Conservation (phyloP, 73 alveolate genomes). For the Tetrahymena elliotti region DNA sequence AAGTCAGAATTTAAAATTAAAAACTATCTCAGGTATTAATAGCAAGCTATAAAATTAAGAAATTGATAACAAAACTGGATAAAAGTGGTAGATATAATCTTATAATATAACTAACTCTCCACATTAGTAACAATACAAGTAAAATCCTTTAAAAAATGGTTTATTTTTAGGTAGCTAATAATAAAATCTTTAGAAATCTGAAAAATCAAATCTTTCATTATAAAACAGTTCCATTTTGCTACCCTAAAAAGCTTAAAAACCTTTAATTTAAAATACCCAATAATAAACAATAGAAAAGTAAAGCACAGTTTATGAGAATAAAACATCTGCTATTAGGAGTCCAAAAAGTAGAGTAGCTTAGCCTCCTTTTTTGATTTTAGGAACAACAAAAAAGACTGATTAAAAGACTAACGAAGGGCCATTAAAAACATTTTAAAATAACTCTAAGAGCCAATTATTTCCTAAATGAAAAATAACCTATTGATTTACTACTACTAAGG, state of each 20-base stretch:
- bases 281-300: neutral
- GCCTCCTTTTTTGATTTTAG: neutral
- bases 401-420: neutral
- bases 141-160: too few species aligned
- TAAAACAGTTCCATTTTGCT: too few species aligned
- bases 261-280: neutral
- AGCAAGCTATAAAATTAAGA: neutral
- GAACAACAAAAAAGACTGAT: neutral
- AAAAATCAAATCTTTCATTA: too few species aligned
- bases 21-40: neutral
- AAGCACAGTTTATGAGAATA: neutral
- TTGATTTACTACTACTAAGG: too few species aligned
- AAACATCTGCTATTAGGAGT: neutral
- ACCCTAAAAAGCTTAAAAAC: neutral
- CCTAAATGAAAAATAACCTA: neutral
- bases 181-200: neutral
- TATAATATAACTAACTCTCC: neutral
- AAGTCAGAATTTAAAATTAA: neutral
- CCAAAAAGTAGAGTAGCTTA: neutral
- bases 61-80: neutral
- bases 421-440: neutral
- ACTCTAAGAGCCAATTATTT: neutral
- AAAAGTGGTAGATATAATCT: neutral
- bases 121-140: too few species aligned
- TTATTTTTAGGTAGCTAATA: neutral